Evolutionary conservation across 2,329 filamentous ascomycete genomes (phyloP).

Genomic region (Zasmidium cellare): DNA sequence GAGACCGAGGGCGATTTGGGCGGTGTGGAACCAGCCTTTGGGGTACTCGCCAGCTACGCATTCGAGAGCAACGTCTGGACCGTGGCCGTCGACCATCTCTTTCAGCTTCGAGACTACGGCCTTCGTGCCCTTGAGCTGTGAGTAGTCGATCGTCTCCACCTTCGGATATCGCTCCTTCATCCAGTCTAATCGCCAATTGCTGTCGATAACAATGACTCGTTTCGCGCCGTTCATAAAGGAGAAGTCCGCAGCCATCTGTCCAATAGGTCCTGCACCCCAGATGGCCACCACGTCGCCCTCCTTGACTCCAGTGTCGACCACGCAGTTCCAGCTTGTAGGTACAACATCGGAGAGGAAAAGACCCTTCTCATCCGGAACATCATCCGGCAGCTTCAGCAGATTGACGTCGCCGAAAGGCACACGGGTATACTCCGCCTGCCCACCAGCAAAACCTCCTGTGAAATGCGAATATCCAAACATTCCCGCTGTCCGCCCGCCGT

Average conservation of each 20-base stretch:
- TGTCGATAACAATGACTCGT: conserved; percentile 78
- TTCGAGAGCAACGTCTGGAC: conserved; percentile 74
- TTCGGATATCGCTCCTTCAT: conserved; percentile 65
- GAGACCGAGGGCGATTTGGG: conserved; percentile 62
- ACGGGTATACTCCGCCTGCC: conserved; percentile 82
- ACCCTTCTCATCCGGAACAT: conserved; percentile 80
- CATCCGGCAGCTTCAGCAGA: conserved; percentile 73
- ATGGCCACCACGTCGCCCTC: conserved; percentile 75
- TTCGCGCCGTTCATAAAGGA: conserved; percentile 70
- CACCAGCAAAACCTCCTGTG: conserved; percentile 82
- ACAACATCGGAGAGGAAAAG: conserved; percentile 81
- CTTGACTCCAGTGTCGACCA: conserved; percentile 81
- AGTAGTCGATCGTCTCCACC: conserved; percentile 69
- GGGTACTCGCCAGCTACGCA: conserved; percentile 64
- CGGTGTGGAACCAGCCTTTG: conserved; percentile 62
- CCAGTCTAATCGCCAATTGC: conserved; percentile 68
- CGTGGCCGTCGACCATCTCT: conserved; percentile 67
- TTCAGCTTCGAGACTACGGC: conserved; percentile 73
- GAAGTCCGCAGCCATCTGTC: conserved; percentile 72
- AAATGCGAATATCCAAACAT: conserved; percentile 65
- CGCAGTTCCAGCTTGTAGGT: conserved; percentile 75
- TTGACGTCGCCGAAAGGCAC: conserved; percentile 82
- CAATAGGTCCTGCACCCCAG: conserved; percentile 85
- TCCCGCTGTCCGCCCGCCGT: conserved; percentile 73
- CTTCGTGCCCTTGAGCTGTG: conserved; percentile 57